Evolutionary conservation across 1,139 yeast genomes (phyloP), one percentile per base, ranked within the genome.

Genomic region (Suhomyces panamericanus): DNA sequence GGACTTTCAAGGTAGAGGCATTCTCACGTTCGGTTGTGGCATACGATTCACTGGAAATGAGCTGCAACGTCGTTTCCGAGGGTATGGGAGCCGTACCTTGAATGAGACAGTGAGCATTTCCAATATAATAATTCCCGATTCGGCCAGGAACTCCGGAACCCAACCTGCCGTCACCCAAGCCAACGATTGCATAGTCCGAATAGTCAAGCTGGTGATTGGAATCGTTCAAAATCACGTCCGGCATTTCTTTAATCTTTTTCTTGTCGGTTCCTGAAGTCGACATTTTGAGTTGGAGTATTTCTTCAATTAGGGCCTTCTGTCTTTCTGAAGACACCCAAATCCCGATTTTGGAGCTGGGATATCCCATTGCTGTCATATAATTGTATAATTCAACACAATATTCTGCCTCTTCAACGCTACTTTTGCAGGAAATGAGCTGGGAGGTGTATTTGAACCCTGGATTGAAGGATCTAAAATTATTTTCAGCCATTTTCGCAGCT

Each of bases 361-460:
- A 78, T 0, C 80, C 81, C 15, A 73, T 49, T 3, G 69, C 53
- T 20, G 75, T 56, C 75, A 82, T 63, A 52, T 77, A 80, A 57
- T 69, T 71, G 54, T 66, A 80, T 9, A 81, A 52, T 0, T 66
- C 62, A 9, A 78, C 78, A 12, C 76, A 66, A 49, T 66, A 77
- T 50, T 79, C 83, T 0, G 86, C 87, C 52, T 82, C 87, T 10
- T 69, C 75, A 10, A 77, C 52, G 47, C 67, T 73, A 22, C 38
- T 45, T 7, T 44, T 62, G 3, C 72, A 69, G 24, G 69, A 53
- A 16, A 80, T 60, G 28, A 71, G 59, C 53, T 80, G 83, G 13
- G 53, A 47, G 3, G 55, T 52, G 40, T 60, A 47, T 16, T 50
- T 49, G 41, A 81, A 62, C 0, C 84, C 85, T 1, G 79, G 66